Base-by-base conservation (phyloP, 768 basidiomycete species). In the Coprinopsis sp. region DNA sequence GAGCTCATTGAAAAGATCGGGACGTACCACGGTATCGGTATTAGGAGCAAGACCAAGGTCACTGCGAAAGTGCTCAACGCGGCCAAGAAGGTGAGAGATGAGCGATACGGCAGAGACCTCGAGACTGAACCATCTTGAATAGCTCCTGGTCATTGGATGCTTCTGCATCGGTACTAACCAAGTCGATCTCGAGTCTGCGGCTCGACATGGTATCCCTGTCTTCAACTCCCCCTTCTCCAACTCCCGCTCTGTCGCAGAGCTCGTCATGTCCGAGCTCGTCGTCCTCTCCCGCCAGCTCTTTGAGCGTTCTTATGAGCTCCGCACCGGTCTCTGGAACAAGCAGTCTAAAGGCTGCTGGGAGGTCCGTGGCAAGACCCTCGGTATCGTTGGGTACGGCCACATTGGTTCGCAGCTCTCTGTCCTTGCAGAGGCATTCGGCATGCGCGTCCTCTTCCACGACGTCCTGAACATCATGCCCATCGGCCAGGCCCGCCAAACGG, bases 141-240 rank as follows among this genome's bases (percentile, higher is more conserved):
- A 99, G 93, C 86, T 99, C 37, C 78, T 97, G 11, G 90, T 85
- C 59, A 91, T 98, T 52, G 95, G 96, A 10, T 99, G 96, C 66
- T 99, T 99, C 78, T 99, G 96, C 70, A 99, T 99, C 54, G 96
- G 96, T 41, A 94, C 91, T 44, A 98, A 98, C 67, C 96, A 98
- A 66, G 96, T 98, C 54, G 93, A 97, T 62, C 82, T 99, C 37
- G 50, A 62, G 40, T 81, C 87, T 2, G 92, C 94, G 21, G 82
- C 87, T 28, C 79, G 80, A 44, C 81, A 88, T 43, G 96, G 96
- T 49, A 87, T 99, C 54, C 91, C 95, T 23, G 95, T 99, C 46
- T 99, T 99, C 77, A 99, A 99, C 67, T 98, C 96, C 5, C 96
- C 96, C 28, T 95, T 94, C 70, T 94, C 91, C 62, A 98, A 96